Conservation (phyloP, 805 yeast genomes). For the Kazachstania kunashirensis region DNA sequence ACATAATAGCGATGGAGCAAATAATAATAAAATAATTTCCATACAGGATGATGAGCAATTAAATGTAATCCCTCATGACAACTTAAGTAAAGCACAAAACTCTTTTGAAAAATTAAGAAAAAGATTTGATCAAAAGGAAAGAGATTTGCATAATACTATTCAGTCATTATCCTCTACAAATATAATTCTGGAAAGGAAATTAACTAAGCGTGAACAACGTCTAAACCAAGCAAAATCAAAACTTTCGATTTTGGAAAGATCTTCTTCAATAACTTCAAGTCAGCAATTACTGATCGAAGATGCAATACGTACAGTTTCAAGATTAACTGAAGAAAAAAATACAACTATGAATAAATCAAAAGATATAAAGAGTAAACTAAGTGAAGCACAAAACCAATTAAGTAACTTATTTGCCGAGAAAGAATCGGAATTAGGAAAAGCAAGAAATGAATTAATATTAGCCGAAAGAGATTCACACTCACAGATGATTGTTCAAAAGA, state of each 20-base stretch:
- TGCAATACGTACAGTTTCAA: constrained; percentile 7
- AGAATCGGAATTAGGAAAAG: constrained; percentile 11
- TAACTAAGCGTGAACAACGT: constrained; percentile 18
- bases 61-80: not conserved
- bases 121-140: constrained; percentile 6
- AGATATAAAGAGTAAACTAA: constrained; percentile 9
- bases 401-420: constrained; percentile 10
- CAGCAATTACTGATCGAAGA: constrained; percentile 14
- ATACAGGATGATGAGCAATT: not conserved
- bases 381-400: constrained; percentile 6
- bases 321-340: constrained; percentile 9
- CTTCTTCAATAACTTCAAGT: constrained; percentile 7
- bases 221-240: constrained; percentile 10
- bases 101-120: constrained; percentile 4
- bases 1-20: not conserved
- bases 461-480: constrained; percentile 12
- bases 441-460: constrained; percentile 13
- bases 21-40: not conserved
- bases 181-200: constrained; percentile 17
- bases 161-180: constrained; percentile 12
- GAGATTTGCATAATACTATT: constrained; percentile 7
- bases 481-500: constrained; percentile 8
- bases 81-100: not conserved
- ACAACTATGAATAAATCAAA: constrained; percentile 16
- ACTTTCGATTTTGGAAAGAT: constrained; percentile 6